Conservation (phyloP, 202 grass and related monocot genomes). For the Eragrostis tef region DNA sequence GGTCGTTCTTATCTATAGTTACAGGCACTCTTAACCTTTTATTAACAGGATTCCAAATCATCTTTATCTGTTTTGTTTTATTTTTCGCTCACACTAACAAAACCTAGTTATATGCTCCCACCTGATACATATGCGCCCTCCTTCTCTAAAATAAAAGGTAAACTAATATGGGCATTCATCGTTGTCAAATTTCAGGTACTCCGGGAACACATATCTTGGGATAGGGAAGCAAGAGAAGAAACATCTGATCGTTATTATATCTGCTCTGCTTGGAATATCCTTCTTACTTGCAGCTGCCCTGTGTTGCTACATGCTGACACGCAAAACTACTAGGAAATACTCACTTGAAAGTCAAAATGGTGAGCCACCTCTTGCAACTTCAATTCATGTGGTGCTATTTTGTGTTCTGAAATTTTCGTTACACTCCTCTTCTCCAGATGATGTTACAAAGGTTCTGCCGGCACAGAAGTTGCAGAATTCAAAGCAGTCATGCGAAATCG, state of each 20-base stretch:
- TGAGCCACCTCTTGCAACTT: conserved; percentile 7
- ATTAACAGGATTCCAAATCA: background rate
- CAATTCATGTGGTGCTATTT: background rate
- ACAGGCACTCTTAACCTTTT: background rate
- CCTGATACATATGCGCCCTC: background rate
- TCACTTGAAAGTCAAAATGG: conserved; percentile 44
- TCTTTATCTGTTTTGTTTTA: background rate
- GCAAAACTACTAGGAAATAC: conserved; percentile 47
- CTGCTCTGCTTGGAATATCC: conserved; percentile 55
- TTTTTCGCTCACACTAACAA: background rate
- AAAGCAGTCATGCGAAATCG: conserved; percentile 47
- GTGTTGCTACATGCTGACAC: conserved; percentile 56
- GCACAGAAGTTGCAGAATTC: conserved; percentile 43
- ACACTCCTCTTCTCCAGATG: conserved; percentile 43
- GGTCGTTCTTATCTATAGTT: background rate
- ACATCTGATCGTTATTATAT: conserved; percentile 61
- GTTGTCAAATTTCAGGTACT: conserved; percentile 55
- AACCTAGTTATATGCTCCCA: background rate
- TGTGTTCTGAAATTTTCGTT: conserved; percentile 14
- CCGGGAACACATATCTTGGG: conserved; percentile 58
- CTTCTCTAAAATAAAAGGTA: background rate
- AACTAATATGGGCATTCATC: background rate
- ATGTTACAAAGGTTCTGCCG: conserved; percentile 42
- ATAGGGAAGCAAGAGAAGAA: conserved; percentile 55
- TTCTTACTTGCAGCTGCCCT: conserved; percentile 58